Evolutionary conservation across 2,329 filamentous ascomycete genomes (phyloP).

Genomic region (Chaetomium strumarium): DNA sequence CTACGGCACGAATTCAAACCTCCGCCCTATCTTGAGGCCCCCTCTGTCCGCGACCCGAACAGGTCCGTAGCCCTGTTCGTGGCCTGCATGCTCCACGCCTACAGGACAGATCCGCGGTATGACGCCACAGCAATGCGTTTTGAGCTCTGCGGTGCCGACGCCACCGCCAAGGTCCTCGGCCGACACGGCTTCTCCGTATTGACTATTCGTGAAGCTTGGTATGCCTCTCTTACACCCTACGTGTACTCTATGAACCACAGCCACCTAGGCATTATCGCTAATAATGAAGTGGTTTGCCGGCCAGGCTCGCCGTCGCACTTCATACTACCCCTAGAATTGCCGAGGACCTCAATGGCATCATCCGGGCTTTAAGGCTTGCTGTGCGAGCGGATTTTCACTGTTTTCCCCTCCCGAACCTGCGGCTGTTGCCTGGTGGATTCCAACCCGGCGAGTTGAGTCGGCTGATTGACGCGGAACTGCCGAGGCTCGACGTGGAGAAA

Average conservation of each 20-base stretch:
- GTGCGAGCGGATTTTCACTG: not conserved
- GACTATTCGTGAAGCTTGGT: not conserved
- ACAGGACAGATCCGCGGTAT: not conserved
- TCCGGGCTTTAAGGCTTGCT: not conserved
- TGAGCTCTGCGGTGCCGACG: not conserved
- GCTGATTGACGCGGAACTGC: too few relatives aligned
- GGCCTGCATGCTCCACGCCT: not conserved
- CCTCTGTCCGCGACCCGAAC: not conserved
- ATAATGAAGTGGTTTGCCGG: too few relatives aligned
- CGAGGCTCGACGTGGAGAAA: too few relatives aligned
- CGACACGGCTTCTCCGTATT: not conserved
- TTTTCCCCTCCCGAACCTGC: too few relatives aligned
- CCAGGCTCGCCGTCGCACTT: not conserved
- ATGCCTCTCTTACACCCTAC: too few relatives aligned
- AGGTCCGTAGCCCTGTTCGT: not conserved
- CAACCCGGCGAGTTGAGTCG: too few relatives aligned
- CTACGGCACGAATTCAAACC: not conserved
- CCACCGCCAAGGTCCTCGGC: not conserved
- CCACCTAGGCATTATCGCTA: too few relatives aligned
- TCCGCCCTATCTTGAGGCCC: not conserved
- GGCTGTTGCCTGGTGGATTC: too few relatives aligned
- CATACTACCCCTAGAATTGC: not conserved
- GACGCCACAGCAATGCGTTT: not conserved
- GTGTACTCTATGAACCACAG: too few relatives aligned
- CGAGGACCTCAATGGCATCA: not conserved